Conservation (phyloP, 371 early-diverging fungal genomes). For the Syncephalastrum contaminatum region DNA sequence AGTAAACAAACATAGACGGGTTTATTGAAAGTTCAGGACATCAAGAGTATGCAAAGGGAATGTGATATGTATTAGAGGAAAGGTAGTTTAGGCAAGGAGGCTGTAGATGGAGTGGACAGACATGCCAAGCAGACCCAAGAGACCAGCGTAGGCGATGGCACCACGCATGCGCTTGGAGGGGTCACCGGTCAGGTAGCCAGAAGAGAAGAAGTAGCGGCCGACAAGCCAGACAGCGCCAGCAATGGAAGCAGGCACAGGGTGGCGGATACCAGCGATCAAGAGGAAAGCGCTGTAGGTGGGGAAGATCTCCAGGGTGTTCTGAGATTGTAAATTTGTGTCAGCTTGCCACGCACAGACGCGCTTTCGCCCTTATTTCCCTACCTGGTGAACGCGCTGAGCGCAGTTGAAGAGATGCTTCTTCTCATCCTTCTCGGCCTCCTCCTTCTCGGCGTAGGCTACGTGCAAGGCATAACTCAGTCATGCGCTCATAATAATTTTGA, state of each 20-base stretch:
- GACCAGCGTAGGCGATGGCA: conserved; percentile 21
- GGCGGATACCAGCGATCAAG: conserved; percentile 40
- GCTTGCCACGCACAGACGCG: too few species aligned
- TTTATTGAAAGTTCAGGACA: too few species aligned
- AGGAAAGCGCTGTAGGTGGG: conserved; percentile 32
- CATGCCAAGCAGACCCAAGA: conserved; percentile 37
- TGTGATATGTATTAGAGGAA: too few species aligned
- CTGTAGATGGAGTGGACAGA: conserved; percentile 18
- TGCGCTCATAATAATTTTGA: neutral
- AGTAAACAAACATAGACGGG: too few species aligned
- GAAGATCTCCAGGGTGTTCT: conserved; percentile 33
- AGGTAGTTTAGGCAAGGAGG: conserved; percentile 5
- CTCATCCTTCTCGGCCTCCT: conserved; percentile 53
- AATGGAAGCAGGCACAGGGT: conserved; percentile 47
- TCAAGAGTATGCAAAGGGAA: too few species aligned
- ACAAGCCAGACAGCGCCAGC: conserved; percentile 48
- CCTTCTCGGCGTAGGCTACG: conserved; percentile 54
- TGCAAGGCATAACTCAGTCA: neutral
- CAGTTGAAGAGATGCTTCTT: conserved; percentile 66
- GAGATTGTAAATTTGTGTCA: neutral
- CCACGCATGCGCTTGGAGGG: conserved; percentile 43
- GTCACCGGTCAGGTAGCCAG: conserved; percentile 56
- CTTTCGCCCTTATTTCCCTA: neutral
- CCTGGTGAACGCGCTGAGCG: conserved; percentile 68
- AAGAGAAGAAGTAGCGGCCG: conserved; percentile 43